A percentile compares a stretch with the other conserved stretches of the same genome.
Evolutionary conservation across 2,329 filamentous ascomycete genomes (phyloP).

Genomic region (Lasiodiplodia hormozganensis): DNA sequence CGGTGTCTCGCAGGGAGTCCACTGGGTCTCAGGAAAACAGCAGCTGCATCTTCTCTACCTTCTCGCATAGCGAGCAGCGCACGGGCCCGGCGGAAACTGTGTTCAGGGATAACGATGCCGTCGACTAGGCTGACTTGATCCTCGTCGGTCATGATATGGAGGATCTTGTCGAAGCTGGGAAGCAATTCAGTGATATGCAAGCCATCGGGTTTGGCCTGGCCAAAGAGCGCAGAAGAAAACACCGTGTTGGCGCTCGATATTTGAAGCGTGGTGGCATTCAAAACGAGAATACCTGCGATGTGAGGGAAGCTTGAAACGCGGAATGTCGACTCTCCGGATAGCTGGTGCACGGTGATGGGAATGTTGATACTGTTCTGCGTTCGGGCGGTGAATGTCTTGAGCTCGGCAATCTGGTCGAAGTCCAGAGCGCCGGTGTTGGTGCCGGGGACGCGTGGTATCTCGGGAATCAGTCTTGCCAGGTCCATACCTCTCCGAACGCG

Average conservation of each 20-base stretch:
- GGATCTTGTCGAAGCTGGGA: constrained; percentile 83
- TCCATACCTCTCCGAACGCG: constrained; percentile 72
- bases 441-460: constrained; percentile 78
- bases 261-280: constrained; percentile 77
- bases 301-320: constrained; percentile 94
- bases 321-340: constrained; percentile 73
- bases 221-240: constrained; percentile 91
- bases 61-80: constrained; percentile 84
- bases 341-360: constrained; percentile 79
- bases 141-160: constrained; percentile 82
- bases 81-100: constrained; percentile 89
- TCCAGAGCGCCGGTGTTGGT: constrained; percentile 77
- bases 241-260: constrained; percentile 95
- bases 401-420: constrained; percentile 74
- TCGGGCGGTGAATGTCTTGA: constrained; percentile 84
- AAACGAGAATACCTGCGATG: constrained; percentile 94
- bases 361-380: constrained; percentile 80
- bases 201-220: constrained; percentile 83
- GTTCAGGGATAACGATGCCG: constrained; percentile 96
- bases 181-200: constrained; percentile 80
- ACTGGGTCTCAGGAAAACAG: constrained; percentile 81
- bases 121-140: constrained; percentile 84
- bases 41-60: constrained; percentile 76
- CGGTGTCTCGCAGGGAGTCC: constrained; percentile 86
- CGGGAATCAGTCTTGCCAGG: constrained; percentile 79